A percentile compares a stretch with the other conserved stretches of the same genome.
Conservation (phyloP, 2,329 filamentous ascomycete species). For the Pseudogymnoascus sp. region DNA sequence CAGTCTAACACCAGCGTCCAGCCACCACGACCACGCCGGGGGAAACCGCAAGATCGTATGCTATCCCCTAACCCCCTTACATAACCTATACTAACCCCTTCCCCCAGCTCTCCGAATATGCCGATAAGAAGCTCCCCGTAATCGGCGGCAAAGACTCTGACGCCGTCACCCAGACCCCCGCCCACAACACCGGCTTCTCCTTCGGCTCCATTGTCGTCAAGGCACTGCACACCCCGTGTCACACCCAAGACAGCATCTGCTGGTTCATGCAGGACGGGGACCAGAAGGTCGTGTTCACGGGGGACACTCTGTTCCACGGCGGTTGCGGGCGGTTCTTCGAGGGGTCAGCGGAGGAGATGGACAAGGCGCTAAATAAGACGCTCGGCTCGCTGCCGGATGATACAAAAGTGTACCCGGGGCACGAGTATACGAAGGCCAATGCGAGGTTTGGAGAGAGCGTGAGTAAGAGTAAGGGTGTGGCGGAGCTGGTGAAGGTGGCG, state of each 20-base stretch:
- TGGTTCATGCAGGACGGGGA: constrained; percentile 79
- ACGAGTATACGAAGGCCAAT: constrained; percentile 97
- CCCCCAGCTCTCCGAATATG: constrained; percentile 23
- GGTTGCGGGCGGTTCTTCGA: constrained; percentile 96
- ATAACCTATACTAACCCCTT: neutral
- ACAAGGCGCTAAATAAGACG: constrained; percentile 81
- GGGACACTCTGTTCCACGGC: constrained; percentile 77
- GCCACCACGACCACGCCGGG: constrained; percentile 90
- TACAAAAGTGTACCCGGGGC: constrained; percentile 89
- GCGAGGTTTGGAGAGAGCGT: constrained; percentile 80
- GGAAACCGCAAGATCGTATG: constrained; percentile 77
- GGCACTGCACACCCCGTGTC: constrained; percentile 91
- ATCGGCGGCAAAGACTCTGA: constrained; percentile 85
- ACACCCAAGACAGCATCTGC: constrained; percentile 98
- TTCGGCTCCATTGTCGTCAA: constrained; percentile 78
- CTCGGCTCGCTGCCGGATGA: constrained; percentile 77
- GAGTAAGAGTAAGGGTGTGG: constrained; percentile 64
- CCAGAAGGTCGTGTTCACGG: constrained; percentile 80
- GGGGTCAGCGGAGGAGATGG: constrained; percentile 82
- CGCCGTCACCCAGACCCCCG: constrained; percentile 68
- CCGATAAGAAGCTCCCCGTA: constrained; percentile 46
- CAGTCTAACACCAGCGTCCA: constrained; percentile 31
- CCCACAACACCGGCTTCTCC: constrained; percentile 68
- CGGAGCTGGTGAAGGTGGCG: constrained; percentile 70
- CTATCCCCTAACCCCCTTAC: constrained; percentile 10